Percentiles rank a stretch among this genome's conserved stretches.
Evolutionary conservation across 352 stramenopile genomes (phyloP).

Genomic region (Globisporangium sylvaticum): DNA sequence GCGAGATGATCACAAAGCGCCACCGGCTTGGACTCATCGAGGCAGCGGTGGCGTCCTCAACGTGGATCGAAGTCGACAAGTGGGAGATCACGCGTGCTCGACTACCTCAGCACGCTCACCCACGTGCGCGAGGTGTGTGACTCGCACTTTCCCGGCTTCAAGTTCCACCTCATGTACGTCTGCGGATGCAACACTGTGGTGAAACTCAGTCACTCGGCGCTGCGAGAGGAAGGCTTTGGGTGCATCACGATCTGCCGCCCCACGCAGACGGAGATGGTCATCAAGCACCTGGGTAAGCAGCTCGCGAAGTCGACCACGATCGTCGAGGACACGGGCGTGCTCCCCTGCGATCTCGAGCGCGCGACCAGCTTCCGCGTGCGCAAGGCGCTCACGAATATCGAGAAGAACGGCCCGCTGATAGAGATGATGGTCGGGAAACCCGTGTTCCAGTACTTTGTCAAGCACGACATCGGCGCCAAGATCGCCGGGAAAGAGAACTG

Average conservation of each 20-base stretch:
- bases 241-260: slow-evolving; percentile 66
- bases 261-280: slow-evolving; percentile 63
- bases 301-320: slow-evolving; percentile 58
- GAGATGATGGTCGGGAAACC: slow-evolving; percentile 74
- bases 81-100: slow-evolving; percentile 80
- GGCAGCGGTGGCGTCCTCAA: slow-evolving; percentile 55
- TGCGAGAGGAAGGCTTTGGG: slow-evolving; percentile 63
- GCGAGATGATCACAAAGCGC: slow-evolving; percentile 73
- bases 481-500: slow-evolving; percentile 51
- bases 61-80: slow-evolving; percentile 84
- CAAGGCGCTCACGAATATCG: slow-evolving; percentile 34
- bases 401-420: slow-evolving; percentile 29
- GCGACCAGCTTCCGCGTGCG: slow-evolving; percentile 64
- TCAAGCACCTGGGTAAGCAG: slow-evolving; percentile 66
- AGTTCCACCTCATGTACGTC: slow-evolving; percentile 75
- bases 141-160: slow-evolving; percentile 50
- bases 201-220: slow-evolving; percentile 67
- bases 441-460: slow-evolving; percentile 56
- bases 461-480: slow-evolving; percentile 54
- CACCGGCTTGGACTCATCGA: slow-evolving; percentile 65
- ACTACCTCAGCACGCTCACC: slow-evolving; percentile 73
- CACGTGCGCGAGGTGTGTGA: slow-evolving; percentile 77
- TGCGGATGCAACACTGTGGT: slow-evolving; percentile 77
- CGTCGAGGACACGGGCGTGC: slow-evolving; percentile 64
- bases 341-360: slow-evolving; percentile 62